A percentile compares a stretch with the other conserved stretches of the same genome.
Conservation (phyloP, 257 asterid genomes). For the Rehmannia glutinosa region DNA sequence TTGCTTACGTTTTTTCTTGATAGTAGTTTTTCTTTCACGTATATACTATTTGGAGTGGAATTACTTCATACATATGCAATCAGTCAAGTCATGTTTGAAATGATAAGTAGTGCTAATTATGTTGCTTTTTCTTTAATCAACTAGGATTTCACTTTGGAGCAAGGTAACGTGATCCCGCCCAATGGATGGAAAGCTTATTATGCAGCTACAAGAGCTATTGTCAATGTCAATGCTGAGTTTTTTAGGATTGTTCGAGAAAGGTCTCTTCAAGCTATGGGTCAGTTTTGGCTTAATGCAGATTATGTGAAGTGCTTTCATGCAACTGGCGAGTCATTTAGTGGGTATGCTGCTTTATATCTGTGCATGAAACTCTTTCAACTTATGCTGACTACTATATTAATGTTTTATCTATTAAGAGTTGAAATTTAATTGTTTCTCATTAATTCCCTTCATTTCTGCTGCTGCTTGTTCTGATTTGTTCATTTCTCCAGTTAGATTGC, state of each 20-base stretch:
- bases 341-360: constrained; percentile 50
- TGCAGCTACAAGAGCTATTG: constrained; percentile 88
- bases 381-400: not conserved
- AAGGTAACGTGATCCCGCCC: constrained; percentile 61
- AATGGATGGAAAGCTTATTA: constrained; percentile 98
- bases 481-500: not conserved
- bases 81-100: constrained; percentile 5
- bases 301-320: constrained; percentile 93
- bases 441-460: not conserved
- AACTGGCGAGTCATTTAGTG: constrained; percentile 75
- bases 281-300: constrained; percentile 89
- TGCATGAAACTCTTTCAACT: not conserved
- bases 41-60: constrained; percentile 1
- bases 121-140: constrained; percentile 5
- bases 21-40: not conserved
- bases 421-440: not conserved
- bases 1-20: not conserved
- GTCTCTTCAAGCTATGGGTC: constrained; percentile 74
- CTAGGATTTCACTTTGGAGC: constrained; percentile 95
- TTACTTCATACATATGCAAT: not conserved
- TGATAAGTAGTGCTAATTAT: constrained; percentile 10
- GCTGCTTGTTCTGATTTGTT: not conserved
- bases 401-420: not conserved
- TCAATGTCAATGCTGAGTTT: constrained; percentile 64
- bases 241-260: constrained; percentile 61